Evolutionary conservation across 371 early-diverging fungal species (phyloP).

Genomic region (Mortierella sp.): DNA sequence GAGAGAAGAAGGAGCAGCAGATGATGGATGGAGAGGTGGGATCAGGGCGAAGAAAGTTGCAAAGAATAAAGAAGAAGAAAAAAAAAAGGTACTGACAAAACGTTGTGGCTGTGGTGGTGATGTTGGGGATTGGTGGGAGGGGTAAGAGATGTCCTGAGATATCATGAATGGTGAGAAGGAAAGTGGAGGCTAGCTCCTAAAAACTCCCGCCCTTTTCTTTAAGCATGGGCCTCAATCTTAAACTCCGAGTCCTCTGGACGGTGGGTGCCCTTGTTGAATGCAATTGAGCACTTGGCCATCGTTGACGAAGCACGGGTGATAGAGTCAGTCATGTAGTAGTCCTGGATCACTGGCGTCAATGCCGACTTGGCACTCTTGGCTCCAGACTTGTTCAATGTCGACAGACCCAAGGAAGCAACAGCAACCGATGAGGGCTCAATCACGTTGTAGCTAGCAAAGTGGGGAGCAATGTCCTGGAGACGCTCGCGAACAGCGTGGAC

Average conservation of each 20-base stretch:
- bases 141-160: too few species aligned
- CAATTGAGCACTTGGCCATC: conserved; percentile 96
- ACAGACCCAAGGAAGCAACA: conserved; percentile 71
- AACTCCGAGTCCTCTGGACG: conserved; percentile 48
- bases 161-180: too few species aligned
- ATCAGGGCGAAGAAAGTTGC: too few species aligned
- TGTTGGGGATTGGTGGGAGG: too few species aligned
- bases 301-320: conserved; percentile 93
- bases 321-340: conserved; percentile 96
- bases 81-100: too few species aligned
- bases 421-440: conserved; percentile 68
- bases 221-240: conserved; percentile 46
- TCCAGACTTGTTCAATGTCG: conserved; percentile 59
- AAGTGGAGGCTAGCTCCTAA: too few species aligned
- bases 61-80: too few species aligned
- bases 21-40: too few species aligned
- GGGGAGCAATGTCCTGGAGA: conserved; percentile 88
- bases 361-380: conserved; percentile 58
- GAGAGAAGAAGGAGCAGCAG: too few species aligned
- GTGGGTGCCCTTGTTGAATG: conserved; percentile 54
- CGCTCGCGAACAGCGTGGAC: conserved; percentile 83
- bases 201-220: conserved; percentile 3
- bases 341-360: conserved; percentile 72
- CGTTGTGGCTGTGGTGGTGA: too few species aligned
- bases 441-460: conserved; percentile 79